Evolutionary conservation across 176 grass and related monocot genomes (phyloP), one percentile per base, ranked within the genome.

Genomic region (Aegilops bicornis): DNA sequence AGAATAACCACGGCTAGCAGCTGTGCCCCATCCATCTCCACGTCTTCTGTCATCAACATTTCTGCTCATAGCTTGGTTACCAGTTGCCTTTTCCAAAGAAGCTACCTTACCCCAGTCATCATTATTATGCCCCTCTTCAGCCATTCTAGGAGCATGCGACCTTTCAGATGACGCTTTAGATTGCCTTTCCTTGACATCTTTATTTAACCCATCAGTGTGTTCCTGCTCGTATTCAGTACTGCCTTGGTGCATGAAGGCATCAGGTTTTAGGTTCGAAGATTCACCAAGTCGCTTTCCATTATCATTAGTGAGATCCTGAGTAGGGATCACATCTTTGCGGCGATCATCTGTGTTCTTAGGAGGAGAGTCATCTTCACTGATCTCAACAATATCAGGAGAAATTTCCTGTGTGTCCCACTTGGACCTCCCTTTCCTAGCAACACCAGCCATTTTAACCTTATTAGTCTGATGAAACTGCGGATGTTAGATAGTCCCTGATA

Each of bases 381-480:
- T 91, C 64, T 80, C 87, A 77, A 82, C 89, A 66, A 77, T 33
- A 66, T 83, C 89, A 87, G 71, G 82, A 80, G 89, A 33, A 83
- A 66, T 82, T 83, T 82, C 74, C 64, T 32, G 78, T 15, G 76
- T 22, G 69, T 95, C 94, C 94, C 94, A 95, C 76, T 93, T 95
- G 54, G 89, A 95, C 63, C 68, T 37, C 60, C 78, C 80, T 81
- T 73, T 93, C 87, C 91, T 93, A 80, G 60, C 33, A 59, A 84
- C 88, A 68, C 88, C 82, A 84, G 78, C 66, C 94, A 95, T 95
- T 87, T 61, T 76, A 74, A 50, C 17, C 71, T 77, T 81, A 82
- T 24, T 54, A 88, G 61, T 60, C 58, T 83, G 3, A 84, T 30
- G 19, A 79, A 61, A 65, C 47, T 42, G 6, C 27, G 27, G 15